Conservation (phyloP, 352 stramenopile genomes). For the Globisporangium nagaii region DNA sequence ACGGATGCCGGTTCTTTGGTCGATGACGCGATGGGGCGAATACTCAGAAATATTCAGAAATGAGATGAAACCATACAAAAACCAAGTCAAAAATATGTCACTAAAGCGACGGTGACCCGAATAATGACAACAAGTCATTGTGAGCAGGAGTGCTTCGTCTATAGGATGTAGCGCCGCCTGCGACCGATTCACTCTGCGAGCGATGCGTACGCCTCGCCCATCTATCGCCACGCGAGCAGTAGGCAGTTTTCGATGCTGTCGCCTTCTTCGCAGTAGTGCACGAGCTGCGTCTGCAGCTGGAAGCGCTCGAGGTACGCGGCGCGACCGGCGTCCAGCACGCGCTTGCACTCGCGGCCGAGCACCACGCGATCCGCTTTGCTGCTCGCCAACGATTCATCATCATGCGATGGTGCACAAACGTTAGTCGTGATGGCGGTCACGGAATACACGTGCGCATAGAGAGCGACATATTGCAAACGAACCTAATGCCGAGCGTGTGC, state of each 20-base stretch:
- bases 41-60: conserved; percentile 4
- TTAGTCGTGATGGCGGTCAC: no score
- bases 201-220: no score
- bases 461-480: neutral
- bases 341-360: conserved; percentile 72
- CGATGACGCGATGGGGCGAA: neutral
- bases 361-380: conserved; percentile 62
- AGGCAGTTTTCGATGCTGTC: conserved; percentile 83
- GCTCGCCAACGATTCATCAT: no score
- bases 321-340: conserved; percentile 68
- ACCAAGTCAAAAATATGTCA: no score
- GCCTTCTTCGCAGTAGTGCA: conserved; percentile 70
- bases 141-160: no score
- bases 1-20: neutral
- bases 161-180: no score
- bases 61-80: no score
- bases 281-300: conserved; percentile 54
- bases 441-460: neutral
- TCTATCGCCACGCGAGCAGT: conserved; percentile 52
- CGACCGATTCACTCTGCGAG: no score
- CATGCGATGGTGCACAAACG: no score
- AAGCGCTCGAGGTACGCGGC: conserved; percentile 43
- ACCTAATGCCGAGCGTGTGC: conserved; percentile 69
- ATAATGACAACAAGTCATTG: no score
- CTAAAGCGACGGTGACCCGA: no score